Conservation (phyloP, 176 grass and related monocot species). For the Zea luxurians region DNA sequence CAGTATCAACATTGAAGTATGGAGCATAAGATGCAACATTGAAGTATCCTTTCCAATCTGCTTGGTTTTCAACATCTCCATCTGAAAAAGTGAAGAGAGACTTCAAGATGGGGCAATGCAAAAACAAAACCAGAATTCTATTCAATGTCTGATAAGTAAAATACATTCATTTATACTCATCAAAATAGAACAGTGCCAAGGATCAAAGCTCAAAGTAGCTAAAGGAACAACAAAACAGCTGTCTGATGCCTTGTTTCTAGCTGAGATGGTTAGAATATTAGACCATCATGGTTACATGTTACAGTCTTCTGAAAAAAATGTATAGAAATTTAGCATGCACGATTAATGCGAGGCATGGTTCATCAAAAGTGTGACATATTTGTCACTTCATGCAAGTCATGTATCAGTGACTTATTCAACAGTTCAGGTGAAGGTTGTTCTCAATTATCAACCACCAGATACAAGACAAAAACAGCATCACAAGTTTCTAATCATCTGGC, state of each 20-base stretch:
- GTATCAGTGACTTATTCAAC: background rate
- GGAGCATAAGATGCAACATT: slow-evolving; percentile 84
- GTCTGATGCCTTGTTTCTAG: background rate
- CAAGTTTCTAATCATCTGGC: background rate
- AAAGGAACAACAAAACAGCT: background rate
- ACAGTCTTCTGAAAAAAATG: slow-evolving; percentile 5
- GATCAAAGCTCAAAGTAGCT: slow-evolving; percentile 12
- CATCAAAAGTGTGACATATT: background rate
- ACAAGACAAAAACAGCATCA: background rate
- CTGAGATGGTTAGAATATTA: slow-evolving; percentile 22
- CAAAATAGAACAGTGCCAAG: background rate
- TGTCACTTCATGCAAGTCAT: slow-evolving; percentile 10
- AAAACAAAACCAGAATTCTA: slow-evolving; percentile 23
- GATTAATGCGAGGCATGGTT: background rate
- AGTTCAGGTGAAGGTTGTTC: background rate
- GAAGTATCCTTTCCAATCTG: slow-evolving; percentile 89
- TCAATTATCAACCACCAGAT: background rate
- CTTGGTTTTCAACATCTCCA: slow-evolving; percentile 66
- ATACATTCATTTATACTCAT: background rate
- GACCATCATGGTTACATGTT: background rate
- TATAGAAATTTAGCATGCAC: background rate
- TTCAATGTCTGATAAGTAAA: slow-evolving; percentile 12
- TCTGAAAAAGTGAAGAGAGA: slow-evolving; percentile 45
- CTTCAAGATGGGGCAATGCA: slow-evolving; percentile 14
- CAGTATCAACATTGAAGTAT: slow-evolving; percentile 95